Evolutionary conservation across 2,329 filamentous ascomycete species (phyloP), one percentile per base, ranked within the genome.

Genomic region (Fusarium falciforme): DNA sequence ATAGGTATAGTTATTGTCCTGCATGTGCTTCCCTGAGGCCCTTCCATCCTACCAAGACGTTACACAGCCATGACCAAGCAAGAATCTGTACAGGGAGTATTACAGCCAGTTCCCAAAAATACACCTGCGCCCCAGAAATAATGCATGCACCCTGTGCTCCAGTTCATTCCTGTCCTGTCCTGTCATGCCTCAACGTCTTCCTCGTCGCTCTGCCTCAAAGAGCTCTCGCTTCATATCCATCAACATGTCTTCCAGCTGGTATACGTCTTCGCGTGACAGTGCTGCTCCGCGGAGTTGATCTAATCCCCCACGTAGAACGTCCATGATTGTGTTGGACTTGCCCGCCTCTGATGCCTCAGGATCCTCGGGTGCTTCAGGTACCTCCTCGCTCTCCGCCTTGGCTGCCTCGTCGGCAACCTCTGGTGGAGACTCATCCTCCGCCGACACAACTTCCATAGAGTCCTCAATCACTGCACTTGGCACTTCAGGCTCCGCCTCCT

Each of bases 211-310:
- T 17, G 93, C 94, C 65, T 92, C 90, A 80, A 93, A 93, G 61
- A 95, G 87, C 80, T 93, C 91, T 72, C 89, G 87, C 81, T 93
- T 92, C 73, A 96, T 90, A 80, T 96, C 93, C 85, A 95, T 94
- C 79, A 96, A 87, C 76, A 94, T 84, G 79, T 95, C 92, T 78
- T 96, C 94, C 74, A 96, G 87, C 79, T 92, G 87, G 68, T 91
- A 88, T 62, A 94, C 89, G 70, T 94, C 91, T 12, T 89, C 86
- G 12, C 89, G 87, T 17, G 90, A 90, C 47, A 97, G 82, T 17
- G 88, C 85, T 25, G 91, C 86, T 31, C 83, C 84, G 63, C 87
- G 88, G 67, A 95, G 85, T 72, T 90, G 87, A 22, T 86, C 85
- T 27, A 96, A 81, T 0, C 82, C 82, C 36, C 75, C 79, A 25